Evolutionary conservation across 2,329 filamentous ascomycete genomes (phyloP), one percentile per base, ranked within the genome.

Genomic region (Sclerotinia minor): DNA sequence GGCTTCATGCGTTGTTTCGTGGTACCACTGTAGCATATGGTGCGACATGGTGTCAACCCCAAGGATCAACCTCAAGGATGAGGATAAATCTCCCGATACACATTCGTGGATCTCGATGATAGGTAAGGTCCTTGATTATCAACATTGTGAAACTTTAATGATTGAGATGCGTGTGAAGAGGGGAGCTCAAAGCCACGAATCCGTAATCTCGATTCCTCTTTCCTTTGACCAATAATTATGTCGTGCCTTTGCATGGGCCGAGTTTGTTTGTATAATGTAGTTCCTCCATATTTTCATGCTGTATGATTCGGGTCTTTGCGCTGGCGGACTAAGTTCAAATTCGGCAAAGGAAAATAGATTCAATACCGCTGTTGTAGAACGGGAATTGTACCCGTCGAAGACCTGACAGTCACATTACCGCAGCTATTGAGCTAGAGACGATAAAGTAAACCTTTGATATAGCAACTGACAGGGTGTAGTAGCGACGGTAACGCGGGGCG

Each of bases 21-120:
- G 15, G 41, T 35, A 47, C 63, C 35, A 47, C 5, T 35, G 58
- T 58, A 55, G 63, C 44, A 58, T 59, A 21, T 52, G 45, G 54
- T 65, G 52, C 29, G 53, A 65, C 63, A 41, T 35, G 26, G 52
- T 63, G 59, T 50, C 45, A 50, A 63, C 15, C 21, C 41, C 59
- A 38, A 63, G 59, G 59, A 49, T 61, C 45, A 61, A 61, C 21
- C 6, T 50, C 45, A 38, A 38, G 45, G 45, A 38, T 61, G 45
- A 61, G 45, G 47, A 50, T 26, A 8, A 50, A 63, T 63, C 45
- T 50, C 45, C 50, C 44, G 7, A 49, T 24, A 38, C 13, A 49
- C 41, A 64, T 64, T 64, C 61, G 49, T 64, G 61, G 49, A 64
- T 64, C 61, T 64, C 61, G 61, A 54, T 64, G 61, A 64, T 64